Conservation (phyloP, 345 rosid genomes). For the Kernera saxatilis region DNA sequence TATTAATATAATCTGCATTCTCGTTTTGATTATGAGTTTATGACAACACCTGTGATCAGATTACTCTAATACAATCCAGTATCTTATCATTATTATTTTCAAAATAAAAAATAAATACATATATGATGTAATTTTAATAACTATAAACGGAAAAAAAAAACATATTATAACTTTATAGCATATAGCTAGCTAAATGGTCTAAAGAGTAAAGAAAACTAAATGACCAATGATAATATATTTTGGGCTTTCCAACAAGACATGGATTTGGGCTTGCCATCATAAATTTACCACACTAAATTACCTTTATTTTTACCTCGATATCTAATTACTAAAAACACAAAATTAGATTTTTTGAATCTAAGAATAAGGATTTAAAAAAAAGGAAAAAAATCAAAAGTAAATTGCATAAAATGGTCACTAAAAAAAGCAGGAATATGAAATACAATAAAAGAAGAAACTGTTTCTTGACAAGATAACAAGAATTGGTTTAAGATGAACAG, state of each 20-base stretch:
- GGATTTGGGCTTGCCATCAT: neutral
- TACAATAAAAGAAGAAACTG: neutral
- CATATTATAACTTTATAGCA: no score
- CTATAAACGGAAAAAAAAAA: no score
- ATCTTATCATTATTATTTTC: neutral
- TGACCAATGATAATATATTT: no score
- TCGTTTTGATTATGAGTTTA: constrained; percentile 1
- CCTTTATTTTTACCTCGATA: no score
- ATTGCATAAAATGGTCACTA: neutral
- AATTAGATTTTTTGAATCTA: neutral
- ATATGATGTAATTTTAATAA: no score
- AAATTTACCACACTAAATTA: no score
- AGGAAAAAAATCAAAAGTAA: neutral
- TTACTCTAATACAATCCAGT: neutral
- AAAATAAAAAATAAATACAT: neutral
- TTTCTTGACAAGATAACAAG: neutral
- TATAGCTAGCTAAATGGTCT: no score
- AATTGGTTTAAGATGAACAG: constrained; percentile 22
- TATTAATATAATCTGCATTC: neutral
- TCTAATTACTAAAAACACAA: no score
- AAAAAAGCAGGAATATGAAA: neutral
- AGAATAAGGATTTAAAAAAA: neutral
- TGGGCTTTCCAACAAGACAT: neutral
- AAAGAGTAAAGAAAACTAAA: no score
- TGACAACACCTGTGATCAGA: neutral